phyloP scores from a whole-genome alignment of 2,329 filamentous ascomycete species.

The Tolypocladium capitatum region DNA sequence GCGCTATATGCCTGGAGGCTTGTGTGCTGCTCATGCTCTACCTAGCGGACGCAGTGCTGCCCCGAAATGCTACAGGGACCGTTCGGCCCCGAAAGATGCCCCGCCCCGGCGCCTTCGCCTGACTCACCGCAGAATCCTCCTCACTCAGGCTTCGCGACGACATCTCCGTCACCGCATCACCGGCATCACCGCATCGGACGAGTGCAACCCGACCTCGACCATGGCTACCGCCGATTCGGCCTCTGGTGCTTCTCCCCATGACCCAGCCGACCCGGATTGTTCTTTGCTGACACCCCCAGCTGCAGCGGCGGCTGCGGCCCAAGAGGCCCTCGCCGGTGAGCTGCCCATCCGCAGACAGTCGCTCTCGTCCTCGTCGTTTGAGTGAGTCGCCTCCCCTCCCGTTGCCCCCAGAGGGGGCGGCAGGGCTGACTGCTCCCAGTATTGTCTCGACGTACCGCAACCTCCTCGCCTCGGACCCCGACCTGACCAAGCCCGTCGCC shows the following conservation, averaged over 20 bases:
- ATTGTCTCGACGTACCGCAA: slow-evolving; percentile 43
- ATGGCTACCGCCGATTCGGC: background rate
- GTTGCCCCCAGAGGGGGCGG: background rate
- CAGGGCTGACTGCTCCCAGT: slow-evolving; percentile 16
- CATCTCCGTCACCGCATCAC: background rate
- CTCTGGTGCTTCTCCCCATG: background rate
- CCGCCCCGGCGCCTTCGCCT: background rate
- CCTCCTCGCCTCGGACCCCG: slow-evolving; percentile 52
- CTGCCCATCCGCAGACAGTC: slow-evolving; percentile 1
- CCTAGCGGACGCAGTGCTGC: too few species aligned
- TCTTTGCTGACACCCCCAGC: background rate
- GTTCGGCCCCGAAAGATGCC: background rate
- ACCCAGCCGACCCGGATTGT: background rate
- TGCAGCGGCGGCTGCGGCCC: background rate
- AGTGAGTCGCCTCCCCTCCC: slow-evolving; percentile 8
- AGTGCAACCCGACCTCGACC: background rate
- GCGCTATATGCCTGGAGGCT: too few species aligned
- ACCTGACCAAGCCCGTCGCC: slow-evolving; percentile 90
- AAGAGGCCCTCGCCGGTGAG: background rate
- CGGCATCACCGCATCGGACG: background rate
- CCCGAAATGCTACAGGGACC: background rate
- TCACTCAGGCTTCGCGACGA: background rate
- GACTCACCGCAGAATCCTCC: background rate
- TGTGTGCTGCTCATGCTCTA: too few species aligned
- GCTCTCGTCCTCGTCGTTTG: slow-evolving; percentile 11